A percentile compares a stretch with the other conserved stretches of the same genome.
phyloP scores from a whole-genome alignment of 2,329 filamentous ascomycete genomes.

The Metarhizium sp. region DNA sequence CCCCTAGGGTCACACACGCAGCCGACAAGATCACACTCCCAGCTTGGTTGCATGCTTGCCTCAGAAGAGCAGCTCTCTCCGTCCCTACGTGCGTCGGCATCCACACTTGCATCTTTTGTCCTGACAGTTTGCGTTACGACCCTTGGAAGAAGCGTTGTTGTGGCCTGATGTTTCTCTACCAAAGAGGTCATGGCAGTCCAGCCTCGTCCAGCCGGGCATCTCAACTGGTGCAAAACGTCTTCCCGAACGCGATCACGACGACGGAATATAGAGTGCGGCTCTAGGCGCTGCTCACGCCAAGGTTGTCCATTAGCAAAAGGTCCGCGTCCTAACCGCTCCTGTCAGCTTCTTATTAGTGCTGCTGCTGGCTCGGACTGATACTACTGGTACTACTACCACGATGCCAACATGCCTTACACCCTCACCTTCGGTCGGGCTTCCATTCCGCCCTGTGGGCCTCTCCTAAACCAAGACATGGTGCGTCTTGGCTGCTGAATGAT shows the following conservation, averaged over 20 bases:
- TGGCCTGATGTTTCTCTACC: neutral
- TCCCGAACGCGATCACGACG: neutral
- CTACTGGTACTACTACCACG: too few species aligned
- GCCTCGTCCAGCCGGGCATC: neutral
- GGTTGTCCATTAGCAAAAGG: neutral
- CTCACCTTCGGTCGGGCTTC: neutral
- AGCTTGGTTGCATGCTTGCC: neutral
- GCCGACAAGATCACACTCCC: neutral
- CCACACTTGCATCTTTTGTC: neutral
- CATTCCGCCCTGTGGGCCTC: neutral
- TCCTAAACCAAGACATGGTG: neutral
- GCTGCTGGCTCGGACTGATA: too few species aligned
- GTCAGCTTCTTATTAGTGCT: neutral
- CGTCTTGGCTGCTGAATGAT: neutral
- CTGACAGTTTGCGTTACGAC: neutral
- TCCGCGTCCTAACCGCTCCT: too few species aligned
- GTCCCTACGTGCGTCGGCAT: neutral
- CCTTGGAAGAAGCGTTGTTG: neutral
- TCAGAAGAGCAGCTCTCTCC: neutral
- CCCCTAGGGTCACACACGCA: neutral
- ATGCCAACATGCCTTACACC: neutral
- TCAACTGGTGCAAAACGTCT: neutral
- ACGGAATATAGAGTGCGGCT: neutral
- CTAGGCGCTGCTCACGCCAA: neutral
- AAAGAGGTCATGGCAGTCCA: too few species aligned